Conservation (phyloP, 1,139 yeast species). For the Geotrichum citri-aurantii region DNA sequence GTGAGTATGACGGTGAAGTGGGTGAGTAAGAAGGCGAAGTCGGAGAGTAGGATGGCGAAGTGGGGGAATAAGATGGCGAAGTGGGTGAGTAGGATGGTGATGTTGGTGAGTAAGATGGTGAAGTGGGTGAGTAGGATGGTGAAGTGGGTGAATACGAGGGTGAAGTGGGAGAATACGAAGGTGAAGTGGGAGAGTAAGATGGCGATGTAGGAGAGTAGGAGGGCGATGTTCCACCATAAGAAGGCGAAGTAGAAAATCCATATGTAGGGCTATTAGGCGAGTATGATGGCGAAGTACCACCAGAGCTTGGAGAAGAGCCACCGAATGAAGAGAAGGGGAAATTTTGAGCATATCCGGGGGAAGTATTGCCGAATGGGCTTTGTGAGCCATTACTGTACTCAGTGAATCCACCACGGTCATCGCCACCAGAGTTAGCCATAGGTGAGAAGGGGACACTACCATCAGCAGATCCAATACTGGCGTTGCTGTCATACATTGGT, state of each 20-base stretch:
- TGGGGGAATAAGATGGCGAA: constrained; percentile 62
- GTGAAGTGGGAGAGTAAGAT: constrained; percentile 58
- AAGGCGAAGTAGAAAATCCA: constrained; percentile 67
- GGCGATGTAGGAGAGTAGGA: constrained; percentile 64
- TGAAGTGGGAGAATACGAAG: constrained; percentile 63
- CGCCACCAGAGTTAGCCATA: constrained; percentile 80
- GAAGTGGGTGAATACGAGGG: constrained; percentile 67
- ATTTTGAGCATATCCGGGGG: constrained; percentile 60
- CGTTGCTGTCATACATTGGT: constrained; percentile 60
- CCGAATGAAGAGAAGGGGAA: constrained; percentile 56
- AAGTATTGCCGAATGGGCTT: constrained; percentile 48
- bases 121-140: constrained; percentile 64
- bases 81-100: constrained; percentile 65
- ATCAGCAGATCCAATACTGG: constrained; percentile 73
- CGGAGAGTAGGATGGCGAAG: constrained; percentile 69
- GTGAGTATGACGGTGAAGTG: constrained; percentile 54
- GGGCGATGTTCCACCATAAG: constrained; percentile 53
- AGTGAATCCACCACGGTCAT: constrained; percentile 85
- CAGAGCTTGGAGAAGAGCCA: constrained; percentile 63
- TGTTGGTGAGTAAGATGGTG: constrained; percentile 58
- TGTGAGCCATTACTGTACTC: constrained; percentile 68
- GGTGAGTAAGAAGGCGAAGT: constrained; percentile 65
- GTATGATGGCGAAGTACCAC: constrained; percentile 57
- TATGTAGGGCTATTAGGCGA: constrained; percentile 72
- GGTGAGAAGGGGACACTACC: constrained; percentile 75